A percentile compares a stretch with the other conserved stretches of the same genome.
Conservation (phyloP, 805 yeast species). For the Hanseniaspora mollemarum region DNA sequence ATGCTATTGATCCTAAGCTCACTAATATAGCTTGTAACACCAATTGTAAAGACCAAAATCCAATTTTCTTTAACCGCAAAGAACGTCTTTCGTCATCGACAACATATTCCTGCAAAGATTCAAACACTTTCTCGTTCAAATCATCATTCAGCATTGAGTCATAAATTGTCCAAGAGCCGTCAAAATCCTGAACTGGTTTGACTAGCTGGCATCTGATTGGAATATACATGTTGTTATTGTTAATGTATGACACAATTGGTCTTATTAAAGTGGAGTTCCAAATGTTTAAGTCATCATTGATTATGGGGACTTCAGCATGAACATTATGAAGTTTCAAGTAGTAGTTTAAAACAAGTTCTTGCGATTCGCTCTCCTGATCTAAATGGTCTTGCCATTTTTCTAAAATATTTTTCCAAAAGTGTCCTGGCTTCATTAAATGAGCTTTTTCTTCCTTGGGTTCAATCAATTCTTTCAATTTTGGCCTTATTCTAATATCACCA, state of each 20-base stretch:
- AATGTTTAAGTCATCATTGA: conserved; percentile 78
- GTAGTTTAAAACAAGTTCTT: conserved; percentile 54
- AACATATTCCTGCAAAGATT: conserved; percentile 78
- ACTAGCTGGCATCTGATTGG: conserved; percentile 76
- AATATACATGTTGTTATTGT: conserved; percentile 64
- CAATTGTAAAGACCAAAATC: conserved; percentile 85
- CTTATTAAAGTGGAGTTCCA: conserved; percentile 82
- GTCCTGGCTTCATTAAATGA: conserved; percentile 22
- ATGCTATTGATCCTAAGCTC: conserved; percentile 64
- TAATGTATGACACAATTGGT: conserved; percentile 92
- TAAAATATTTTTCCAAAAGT: conserved; percentile 38
- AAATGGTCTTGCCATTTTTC: conserved; percentile 36
- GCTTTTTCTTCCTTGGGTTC: conserved; percentile 36
- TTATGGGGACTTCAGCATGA: conserved; percentile 78
- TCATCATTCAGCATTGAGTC: conserved; percentile 88
- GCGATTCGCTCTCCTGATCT: conserved; percentile 13
- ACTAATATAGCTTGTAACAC: conserved; percentile 69
- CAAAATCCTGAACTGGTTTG: conserved; percentile 70
- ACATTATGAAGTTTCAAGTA: conserved; percentile 73
- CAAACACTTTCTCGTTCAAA: conserved; percentile 76
- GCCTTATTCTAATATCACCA: conserved; percentile 65
- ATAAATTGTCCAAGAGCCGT: conserved; percentile 93
- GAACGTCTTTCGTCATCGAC: conserved; percentile 72
- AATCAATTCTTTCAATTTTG: conserved; percentile 52
- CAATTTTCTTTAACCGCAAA: conserved; percentile 66